Conservation (phyloP, 2,329 filamentous ascomycete species). For the Sarocladium brachiariae region DNA sequence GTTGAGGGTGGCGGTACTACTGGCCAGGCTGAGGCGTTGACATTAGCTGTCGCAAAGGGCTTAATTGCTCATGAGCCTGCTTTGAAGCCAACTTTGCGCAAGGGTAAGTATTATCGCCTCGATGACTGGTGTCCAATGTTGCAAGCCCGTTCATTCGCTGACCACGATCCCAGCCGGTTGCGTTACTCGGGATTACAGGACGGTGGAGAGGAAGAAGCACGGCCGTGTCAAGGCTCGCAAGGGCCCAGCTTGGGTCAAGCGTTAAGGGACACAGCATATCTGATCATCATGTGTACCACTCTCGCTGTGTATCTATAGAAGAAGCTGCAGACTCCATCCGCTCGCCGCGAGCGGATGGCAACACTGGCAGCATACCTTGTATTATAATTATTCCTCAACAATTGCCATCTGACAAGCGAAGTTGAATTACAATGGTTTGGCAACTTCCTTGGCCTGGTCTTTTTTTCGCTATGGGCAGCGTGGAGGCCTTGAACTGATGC, state of each 20-base stretch:
- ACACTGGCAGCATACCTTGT: background rate
- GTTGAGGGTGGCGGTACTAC: conserved; percentile 85
- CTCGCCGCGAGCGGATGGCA: no score
- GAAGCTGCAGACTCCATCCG: no score
- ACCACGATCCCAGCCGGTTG: conserved; percentile 66
- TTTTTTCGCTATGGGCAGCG: no score
- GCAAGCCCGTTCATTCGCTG: conserved; percentile 35
- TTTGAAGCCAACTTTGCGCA: conserved; percentile 78
- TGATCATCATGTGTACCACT: conserved; percentile 6
- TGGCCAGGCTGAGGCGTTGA: conserved; percentile 91
- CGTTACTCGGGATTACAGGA: conserved; percentile 83
- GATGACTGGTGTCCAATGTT: no score
- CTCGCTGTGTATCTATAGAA: background rate
- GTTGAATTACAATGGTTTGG: no score
- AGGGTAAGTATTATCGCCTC: conserved; percentile 70
- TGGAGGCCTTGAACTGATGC: no score
- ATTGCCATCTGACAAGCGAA: background rate
- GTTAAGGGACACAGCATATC: conserved; percentile 31
- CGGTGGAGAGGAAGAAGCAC: conserved; percentile 96
- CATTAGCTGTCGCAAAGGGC: conserved; percentile 81
- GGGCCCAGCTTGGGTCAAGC: conserved; percentile 97
- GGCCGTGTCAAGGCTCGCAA: conserved; percentile 96
- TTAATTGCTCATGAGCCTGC: conserved; percentile 86
- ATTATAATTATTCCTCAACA: conserved; percentile 5
- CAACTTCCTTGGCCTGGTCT: background rate